A percentile compares a stretch with the other conserved stretches of the same genome.
These are phyloP conservation scores for Nymphaea thermarum DNA, from an alignment of 164 flowering plant genomes.

Conservation along the genomic window DNA sequence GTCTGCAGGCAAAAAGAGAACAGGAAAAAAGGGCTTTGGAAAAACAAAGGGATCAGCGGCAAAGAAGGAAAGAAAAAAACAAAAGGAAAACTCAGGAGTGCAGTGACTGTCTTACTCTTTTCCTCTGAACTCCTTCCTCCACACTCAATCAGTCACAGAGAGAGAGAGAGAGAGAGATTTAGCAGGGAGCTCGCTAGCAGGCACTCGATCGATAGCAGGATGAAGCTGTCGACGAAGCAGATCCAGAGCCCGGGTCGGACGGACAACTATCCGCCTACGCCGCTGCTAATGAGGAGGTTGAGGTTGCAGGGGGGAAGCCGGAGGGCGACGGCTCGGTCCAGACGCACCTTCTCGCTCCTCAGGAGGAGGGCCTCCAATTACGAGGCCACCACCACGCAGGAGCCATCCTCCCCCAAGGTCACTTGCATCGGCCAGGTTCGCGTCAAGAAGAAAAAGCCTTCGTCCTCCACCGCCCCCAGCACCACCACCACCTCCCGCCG, in stretches of 20 bases:
- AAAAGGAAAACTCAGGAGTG: background rate
- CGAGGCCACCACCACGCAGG: conserved; percentile 24
- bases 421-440: conserved; percentile 67
- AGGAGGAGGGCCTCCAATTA: conserved; percentile 18
- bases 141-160: background rate
- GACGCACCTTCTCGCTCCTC: conserved; percentile 17
- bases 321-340: conserved; percentile 42
- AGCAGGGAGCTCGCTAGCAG: background rate
- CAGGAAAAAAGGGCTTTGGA: background rate
- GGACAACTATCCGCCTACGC: conserved; percentile 42
- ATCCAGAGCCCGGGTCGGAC: conserved; percentile 46
- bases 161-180: background rate
- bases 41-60: background rate
- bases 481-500: conserved; percentile 5
- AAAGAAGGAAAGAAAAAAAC: background rate
- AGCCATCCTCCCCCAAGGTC: conserved; percentile 66
- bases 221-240: conserved; percentile 41
- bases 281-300: conserved; percentile 38
- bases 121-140: background rate
- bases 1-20: too few relatives aligned
- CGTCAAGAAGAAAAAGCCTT: conserved; percentile 20
- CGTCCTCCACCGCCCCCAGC: background rate
- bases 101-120: background rate
- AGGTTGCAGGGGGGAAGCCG: conserved; percentile 40
- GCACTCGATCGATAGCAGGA: conserved; percentile 1